Conservation (phyloP, 1,139 yeast species). For the Torulaspora pretoriensis region DNA sequence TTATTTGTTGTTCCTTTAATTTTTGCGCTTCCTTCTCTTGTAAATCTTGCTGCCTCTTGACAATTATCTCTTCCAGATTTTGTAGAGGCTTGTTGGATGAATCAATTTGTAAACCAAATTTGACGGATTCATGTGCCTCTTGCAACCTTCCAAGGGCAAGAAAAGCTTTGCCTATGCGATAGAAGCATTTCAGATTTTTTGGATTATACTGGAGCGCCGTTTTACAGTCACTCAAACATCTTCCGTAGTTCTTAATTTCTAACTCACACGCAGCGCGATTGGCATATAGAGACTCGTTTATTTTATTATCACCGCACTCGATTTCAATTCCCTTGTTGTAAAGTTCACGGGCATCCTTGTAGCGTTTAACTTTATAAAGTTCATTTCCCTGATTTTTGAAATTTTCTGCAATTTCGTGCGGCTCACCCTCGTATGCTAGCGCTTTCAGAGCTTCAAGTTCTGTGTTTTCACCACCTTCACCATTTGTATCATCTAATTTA, state of each 20-base stretch:
- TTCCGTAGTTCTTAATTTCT: conserved; percentile 77
- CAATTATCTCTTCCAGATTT: conserved; percentile 41
- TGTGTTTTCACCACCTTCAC: conserved; percentile 69
- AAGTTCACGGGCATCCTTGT: conserved; percentile 67
- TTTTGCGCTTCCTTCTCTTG: conserved; percentile 29
- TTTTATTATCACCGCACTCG: conserved; percentile 47
- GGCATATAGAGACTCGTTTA: conserved; percentile 61
- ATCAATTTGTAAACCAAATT: conserved; percentile 64
- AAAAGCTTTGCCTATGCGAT: conserved; percentile 79
- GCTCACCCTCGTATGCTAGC: conserved; percentile 92
- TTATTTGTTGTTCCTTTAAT: conserved; percentile 26
- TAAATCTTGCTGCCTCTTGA: conserved; percentile 39
- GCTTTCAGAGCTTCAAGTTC: conserved; percentile 86
- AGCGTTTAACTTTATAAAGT: conserved; percentile 65
- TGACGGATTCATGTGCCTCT: conserved; percentile 65
- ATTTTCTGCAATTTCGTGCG: conserved; percentile 83
- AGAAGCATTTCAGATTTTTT: conserved; percentile 75
- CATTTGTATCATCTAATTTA: conserved; percentile 70
- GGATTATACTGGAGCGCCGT: conserved; percentile 64
- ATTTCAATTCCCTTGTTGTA: conserved; percentile 80
- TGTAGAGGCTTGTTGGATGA: conserved; percentile 52
- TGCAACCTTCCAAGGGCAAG: conserved; percentile 60
- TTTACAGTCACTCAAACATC: conserved; percentile 83
- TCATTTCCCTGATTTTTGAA: conserved; percentile 94
- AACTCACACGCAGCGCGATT: conserved; percentile 92